phyloP scores from a whole-genome alignment of 805 yeast species.

The Metschnikowia anglica region DNA sequence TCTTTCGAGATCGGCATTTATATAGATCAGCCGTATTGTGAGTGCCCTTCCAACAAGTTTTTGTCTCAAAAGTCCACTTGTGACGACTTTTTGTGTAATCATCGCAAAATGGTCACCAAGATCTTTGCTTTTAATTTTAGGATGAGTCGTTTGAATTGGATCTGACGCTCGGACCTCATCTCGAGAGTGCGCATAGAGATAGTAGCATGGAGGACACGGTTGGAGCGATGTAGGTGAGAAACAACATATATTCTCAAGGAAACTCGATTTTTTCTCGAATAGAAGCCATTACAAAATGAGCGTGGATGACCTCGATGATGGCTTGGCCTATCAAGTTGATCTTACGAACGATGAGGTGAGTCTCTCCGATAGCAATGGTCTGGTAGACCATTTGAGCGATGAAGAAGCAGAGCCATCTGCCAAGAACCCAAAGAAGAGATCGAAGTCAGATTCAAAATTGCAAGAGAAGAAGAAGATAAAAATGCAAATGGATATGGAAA shows the following conservation, averaged over 20 bases:
- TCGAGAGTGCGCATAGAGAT: slow-evolving; percentile 9
- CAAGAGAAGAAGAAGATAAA: slow-evolving; percentile 64
- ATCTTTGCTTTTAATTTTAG: neutral
- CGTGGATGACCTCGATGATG: slow-evolving; percentile 78
- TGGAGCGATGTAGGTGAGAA: neutral
- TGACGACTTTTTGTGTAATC: neutral
- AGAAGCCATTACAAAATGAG: slow-evolving; percentile 8
- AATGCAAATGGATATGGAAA: slow-evolving; percentile 61
- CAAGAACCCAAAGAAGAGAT: slow-evolving; percentile 25
- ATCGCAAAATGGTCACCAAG: neutral
- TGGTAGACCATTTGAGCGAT: slow-evolving; percentile 7
- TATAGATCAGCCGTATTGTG: slow-evolving; percentile 20
- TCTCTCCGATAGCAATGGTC: slow-evolving; percentile 5
- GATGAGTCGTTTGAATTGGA: neutral
- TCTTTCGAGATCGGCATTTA: slow-evolving; percentile 37
- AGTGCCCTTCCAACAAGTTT: neutral
- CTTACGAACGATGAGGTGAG: slow-evolving; percentile 20
- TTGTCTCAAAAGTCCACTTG: neutral
- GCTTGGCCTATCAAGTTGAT: slow-evolving; percentile 59
- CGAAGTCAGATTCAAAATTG: slow-evolving; percentile 41
- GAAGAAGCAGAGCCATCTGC: slow-evolving; percentile 11
- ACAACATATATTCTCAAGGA: neutral
- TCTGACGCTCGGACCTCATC: slow-evolving; percentile 6
- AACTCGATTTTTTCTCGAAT: no score
- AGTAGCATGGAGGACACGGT: slow-evolving; percentile 1